Evolutionary conservation across 2,329 filamentous ascomycete species (phyloP).

Genomic region (Colletotrichum caudatum): DNA sequence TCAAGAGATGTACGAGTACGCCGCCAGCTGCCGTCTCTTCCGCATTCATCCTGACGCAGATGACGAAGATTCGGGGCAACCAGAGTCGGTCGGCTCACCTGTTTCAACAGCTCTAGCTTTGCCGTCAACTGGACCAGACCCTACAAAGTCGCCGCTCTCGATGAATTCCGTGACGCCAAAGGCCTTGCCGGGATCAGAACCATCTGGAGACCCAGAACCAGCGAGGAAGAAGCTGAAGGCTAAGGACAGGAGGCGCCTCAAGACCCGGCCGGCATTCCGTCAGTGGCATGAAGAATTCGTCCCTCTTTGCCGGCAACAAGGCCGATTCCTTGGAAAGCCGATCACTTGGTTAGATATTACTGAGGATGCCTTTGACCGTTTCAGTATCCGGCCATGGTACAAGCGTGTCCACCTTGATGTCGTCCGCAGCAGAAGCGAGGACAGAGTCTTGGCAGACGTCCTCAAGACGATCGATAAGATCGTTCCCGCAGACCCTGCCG

Average conservation of each 20-base stretch:
- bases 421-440: conserved; percentile 15
- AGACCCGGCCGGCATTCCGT: conserved; percentile 67
- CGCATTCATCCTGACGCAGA: conserved; percentile 50
- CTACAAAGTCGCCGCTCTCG: neutral
- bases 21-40: conserved; percentile 69
- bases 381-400: conserved; percentile 51
- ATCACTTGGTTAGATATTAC: conserved; percentile 60
- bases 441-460: conserved; percentile 16
- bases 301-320: conserved; percentile 60
- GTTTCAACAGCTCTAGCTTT: neutral
- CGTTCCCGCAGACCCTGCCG: conserved; percentile 16
- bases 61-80: neutral
- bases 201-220: conserved; percentile 13
- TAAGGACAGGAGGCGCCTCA: conserved; percentile 69
- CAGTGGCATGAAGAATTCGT: conserved; percentile 74
- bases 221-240: conserved; percentile 53
- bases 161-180: neutral
- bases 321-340: conserved; percentile 48
- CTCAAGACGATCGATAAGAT: conserved; percentile 43
- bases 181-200: neutral
- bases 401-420: conserved; percentile 1
- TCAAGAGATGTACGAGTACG: conserved; percentile 72
- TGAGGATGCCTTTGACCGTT: conserved; percentile 64
- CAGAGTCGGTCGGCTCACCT: neutral
- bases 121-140: neutral